phyloP scores from a whole-genome alignment of 2,329 filamentous ascomycete genomes.

The Calonectria fujianensis region DNA sequence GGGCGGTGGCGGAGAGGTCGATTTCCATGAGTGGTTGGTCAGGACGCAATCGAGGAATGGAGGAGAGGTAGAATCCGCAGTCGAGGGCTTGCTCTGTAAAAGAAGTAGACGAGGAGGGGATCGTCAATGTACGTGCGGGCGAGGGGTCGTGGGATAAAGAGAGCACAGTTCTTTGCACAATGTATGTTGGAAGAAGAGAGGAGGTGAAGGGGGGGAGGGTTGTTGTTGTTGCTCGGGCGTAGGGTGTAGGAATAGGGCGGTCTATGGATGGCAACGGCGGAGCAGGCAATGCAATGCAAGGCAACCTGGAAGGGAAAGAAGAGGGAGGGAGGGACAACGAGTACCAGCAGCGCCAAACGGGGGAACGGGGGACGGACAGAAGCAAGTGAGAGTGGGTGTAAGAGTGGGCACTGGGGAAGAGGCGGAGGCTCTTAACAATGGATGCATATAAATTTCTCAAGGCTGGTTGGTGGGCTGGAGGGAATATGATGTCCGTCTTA shows the following conservation, averaged over 20 bases:
- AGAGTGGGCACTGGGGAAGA: slow-evolving; percentile 50
- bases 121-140: slow-evolving; percentile 36
- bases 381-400: slow-evolving; percentile 42
- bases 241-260: slow-evolving; percentile 50
- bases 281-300: slow-evolving; percentile 45
- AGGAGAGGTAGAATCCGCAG: slow-evolving; percentile 44
- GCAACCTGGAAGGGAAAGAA: slow-evolving; percentile 37
- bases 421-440: slow-evolving; percentile 47
- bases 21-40: slow-evolving; percentile 45
- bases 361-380: slow-evolving; percentile 35
- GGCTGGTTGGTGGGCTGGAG: slow-evolving; percentile 34
- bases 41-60: slow-evolving; percentile 45
- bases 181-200: slow-evolving; percentile 43
- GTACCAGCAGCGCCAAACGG: slow-evolving; percentile 26
- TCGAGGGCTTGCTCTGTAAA: slow-evolving; percentile 33
- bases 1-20: slow-evolving; percentile 41
- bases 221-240: slow-evolving; percentile 52
- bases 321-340: slow-evolving; percentile 43
- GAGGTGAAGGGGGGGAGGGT: slow-evolving; percentile 45
- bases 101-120: slow-evolving; percentile 44
- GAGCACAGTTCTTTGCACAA: slow-evolving; percentile 37
- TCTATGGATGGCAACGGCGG: slow-evolving; percentile 54
- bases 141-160: slow-evolving; percentile 38
- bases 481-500: slow-evolving; percentile 12
- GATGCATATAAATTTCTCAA: slow-evolving; percentile 45